These are phyloP conservation scores for Panicum hallii DNA, from an alignment of 202 grass and related monocot species.

Conservation along the genomic window DNA sequence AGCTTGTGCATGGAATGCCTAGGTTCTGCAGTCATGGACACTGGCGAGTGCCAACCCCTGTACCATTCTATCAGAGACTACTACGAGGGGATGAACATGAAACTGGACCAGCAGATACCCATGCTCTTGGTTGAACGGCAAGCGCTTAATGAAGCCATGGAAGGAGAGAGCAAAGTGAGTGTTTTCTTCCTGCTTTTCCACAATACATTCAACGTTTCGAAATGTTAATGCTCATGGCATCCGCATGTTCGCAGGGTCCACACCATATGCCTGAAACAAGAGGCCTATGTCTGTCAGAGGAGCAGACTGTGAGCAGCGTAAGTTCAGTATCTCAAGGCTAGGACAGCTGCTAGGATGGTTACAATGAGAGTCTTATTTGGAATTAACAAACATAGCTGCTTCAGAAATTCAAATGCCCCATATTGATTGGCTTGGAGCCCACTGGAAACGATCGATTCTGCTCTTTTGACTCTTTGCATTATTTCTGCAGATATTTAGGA, in stretches of 20 bases:
- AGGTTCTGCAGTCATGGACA: conserved; percentile 90
- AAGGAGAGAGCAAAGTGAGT: conserved; percentile 92
- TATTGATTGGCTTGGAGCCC: neutral
- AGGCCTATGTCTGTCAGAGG: conserved; percentile 93
- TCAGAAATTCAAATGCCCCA: neutral
- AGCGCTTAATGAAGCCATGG: conserved; percentile 98
- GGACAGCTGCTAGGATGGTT: conserved; percentile 1
- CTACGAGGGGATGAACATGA: conserved; percentile 99
- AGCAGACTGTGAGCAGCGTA: conserved; percentile 93
- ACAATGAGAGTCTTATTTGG: neutral
- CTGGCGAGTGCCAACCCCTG: conserved; percentile 82
- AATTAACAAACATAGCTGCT: neutral
- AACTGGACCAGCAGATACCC: conserved; percentile 96
- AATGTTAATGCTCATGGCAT: neutral
- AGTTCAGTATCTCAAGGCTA: conserved; percentile 47
- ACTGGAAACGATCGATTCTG: neutral
- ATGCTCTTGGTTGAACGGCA: conserved; percentile 98
- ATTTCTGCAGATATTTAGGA: conserved; percentile 73
- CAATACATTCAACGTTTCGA: neutral
- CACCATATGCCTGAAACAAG: conserved; percentile 96
- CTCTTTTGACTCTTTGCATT: neutral
- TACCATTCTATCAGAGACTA: conserved; percentile 96
- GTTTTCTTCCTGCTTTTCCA: neutral
- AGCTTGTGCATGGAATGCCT: conserved; percentile 94
- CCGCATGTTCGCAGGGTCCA: conserved; percentile 59